Base-by-base conservation (phyloP, 345 rosid species). In the Heritiera littoralis region DNA sequence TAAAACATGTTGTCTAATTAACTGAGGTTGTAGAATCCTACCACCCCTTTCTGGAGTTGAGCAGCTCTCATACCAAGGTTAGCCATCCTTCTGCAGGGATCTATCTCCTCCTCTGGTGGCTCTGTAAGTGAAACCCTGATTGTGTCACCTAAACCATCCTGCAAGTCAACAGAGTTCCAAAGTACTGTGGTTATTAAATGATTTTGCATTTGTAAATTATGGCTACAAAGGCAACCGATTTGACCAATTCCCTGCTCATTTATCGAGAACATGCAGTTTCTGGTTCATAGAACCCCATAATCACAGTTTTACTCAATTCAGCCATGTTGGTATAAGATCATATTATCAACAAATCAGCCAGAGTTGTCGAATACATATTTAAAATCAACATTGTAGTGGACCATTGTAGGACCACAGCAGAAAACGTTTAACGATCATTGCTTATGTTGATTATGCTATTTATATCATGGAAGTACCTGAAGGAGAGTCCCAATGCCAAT, bases 111-210 rank as follows among this genome's bases (percentile, higher is more conserved):
- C 85, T 93, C 97, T 48, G 99, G 98, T 63, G 98, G 86, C 84
- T 94, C 99, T 4, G 99, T 94, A 13, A 96, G 93, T 66, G 97
- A 96, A 74, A 96, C 99, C 81, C 98, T 89, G 81, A 96, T 94
- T 71, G 99, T 96, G 88, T 96, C 99, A 81, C 98, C 99, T 76
- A 96, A 89, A 63, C 99, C 99, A 87, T 96, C 99, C 98, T 96
- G 88, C 78, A 86, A 41, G 72, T 15, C 75, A 83, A 75, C 51
- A 64, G 15, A 63, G 66, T 58, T 69, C 15, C 75, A 72, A 45
- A 70, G 68, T 52, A 28, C 61, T 15, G 41, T 61, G 38, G 46
- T 72, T 49, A 67, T 48, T 20, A 77, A 59, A 20, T 2, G 76
- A 6, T 46, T 56, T 71, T 45, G 54, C 41, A 45, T 49, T 40